phyloP scores from a whole-genome alignment of 495 filamentous ascomycete genomes.

The Schizothecium vesticola region DNA sequence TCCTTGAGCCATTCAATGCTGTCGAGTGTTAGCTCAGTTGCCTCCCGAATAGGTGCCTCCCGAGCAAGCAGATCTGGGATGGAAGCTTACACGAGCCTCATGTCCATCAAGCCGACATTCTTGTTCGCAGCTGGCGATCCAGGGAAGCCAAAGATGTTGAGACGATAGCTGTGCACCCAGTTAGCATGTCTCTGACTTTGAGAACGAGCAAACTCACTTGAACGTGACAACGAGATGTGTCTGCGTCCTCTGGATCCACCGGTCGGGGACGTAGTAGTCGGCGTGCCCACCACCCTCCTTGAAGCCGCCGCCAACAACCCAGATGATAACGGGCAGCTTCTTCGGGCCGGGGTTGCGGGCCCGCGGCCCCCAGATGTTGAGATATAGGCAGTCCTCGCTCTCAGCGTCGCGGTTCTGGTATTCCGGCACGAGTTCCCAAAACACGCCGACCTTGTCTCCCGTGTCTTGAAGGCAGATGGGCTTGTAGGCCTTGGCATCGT shows the following conservation, averaged over 20 bases:
- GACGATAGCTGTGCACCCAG: slow-evolving; percentile 16
- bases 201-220: slow-evolving; percentile 5
- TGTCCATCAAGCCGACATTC: slow-evolving; percentile 52
- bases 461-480: slow-evolving; percentile 17
- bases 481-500: slow-evolving; percentile 25
- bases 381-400: slow-evolving; percentile 35
- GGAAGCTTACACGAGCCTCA: slow-evolving; percentile 33
- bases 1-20: slow-evolving; percentile 43
- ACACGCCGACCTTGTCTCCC: slow-evolving; percentile 15
- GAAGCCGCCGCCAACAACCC: slow-evolving; percentile 21
- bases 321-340: slow-evolving; percentile 30
- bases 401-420: slow-evolving; percentile 11
- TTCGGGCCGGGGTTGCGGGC: slow-evolving; percentile 19
- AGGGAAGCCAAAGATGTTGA: slow-evolving; percentile 36
- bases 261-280: slow-evolving; percentile 25
- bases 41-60: no score
- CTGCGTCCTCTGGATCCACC: slow-evolving; percentile 35
- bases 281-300: slow-evolving; percentile 14
- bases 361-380: slow-evolving; percentile 36
- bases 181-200: neutral
- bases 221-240: slow-evolving; percentile 27
- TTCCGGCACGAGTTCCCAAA: slow-evolving; percentile 14
- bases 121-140: slow-evolving; percentile 21
- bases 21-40: neutral
- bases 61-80: neutral